Evolutionary conservation across 352 stramenopile genomes (phyloP).

Genomic region (Pythium monospermum): DNA sequence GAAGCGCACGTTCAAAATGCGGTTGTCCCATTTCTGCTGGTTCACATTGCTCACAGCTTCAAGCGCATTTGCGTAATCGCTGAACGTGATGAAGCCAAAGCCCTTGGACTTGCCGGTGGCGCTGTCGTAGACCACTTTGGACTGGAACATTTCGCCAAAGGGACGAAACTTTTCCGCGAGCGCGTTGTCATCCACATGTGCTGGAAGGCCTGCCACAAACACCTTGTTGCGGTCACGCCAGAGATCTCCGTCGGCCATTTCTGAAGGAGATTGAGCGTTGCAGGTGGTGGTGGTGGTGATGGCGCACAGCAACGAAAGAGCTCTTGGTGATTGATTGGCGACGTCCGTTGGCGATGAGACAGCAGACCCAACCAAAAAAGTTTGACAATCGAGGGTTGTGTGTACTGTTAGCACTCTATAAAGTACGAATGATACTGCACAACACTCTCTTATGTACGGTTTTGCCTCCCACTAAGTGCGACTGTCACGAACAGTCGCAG

Average conservation of each 20-base stretch:
- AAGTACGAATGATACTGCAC: conserved; percentile 19
- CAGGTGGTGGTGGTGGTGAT: neutral
- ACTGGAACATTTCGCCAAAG: conserved; percentile 84
- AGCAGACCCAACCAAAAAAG: conserved; percentile 8
- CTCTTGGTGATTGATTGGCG: conserved; percentile 2
- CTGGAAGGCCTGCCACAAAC: conserved; percentile 71
- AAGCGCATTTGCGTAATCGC: conserved; percentile 71
- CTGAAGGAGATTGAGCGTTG: no score
- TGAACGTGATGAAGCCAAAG: conserved; percentile 83
- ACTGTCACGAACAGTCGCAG: neutral
- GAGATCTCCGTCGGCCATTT: conserved; percentile 57
- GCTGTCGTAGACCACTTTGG: conserved; percentile 76
- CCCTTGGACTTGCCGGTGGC: conserved; percentile 61
- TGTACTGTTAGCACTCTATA: neutral
- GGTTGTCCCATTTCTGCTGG: conserved; percentile 82
- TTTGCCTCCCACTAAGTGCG: neutral
- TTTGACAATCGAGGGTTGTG: neutral
- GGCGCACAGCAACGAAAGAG: neutral
- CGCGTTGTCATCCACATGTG: conserved; percentile 55
- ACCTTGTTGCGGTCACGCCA: conserved; percentile 88
- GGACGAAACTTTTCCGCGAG: conserved; percentile 67
- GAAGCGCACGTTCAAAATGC: conserved; percentile 80
- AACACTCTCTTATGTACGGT: conserved; percentile 1
- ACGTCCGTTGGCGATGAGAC: no score
- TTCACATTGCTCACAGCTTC: conserved; percentile 77